Evolutionary conservation across 352 stramenopile species (phyloP).

Genomic region (Pythium periplocum): DNA sequence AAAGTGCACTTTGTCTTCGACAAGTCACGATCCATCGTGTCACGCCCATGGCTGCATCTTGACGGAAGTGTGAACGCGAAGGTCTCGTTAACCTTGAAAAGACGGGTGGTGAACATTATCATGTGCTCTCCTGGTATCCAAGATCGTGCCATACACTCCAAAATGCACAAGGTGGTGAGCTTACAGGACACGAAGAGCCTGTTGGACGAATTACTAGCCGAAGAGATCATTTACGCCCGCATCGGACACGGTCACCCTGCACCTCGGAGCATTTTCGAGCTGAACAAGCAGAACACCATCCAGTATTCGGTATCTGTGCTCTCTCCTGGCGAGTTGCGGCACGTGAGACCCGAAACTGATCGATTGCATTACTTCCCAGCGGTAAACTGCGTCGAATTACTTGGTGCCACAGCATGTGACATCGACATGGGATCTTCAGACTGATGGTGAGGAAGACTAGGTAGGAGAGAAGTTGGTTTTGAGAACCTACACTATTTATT

Average conservation of each 20-base stretch:
- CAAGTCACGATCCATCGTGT: constrained; percentile 43
- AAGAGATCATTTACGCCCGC: constrained; percentile 59
- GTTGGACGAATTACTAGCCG: constrained; percentile 55
- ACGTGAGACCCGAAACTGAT: constrained; percentile 41
- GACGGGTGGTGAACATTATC: constrained; percentile 76
- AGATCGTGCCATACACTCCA: constrained; percentile 48
- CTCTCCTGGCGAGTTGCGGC: constrained; percentile 37
- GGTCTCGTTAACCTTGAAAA: constrained; percentile 56
- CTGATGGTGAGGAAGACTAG: too few species aligned
- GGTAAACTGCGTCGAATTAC: constrained; percentile 71
- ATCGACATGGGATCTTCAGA: constrained; percentile 21
- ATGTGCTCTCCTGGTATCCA: constrained; percentile 68
- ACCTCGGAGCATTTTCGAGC: constrained; percentile 16
- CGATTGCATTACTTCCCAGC: constrained; percentile 69
- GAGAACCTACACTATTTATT: too few species aligned
- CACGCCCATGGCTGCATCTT: constrained; percentile 69
- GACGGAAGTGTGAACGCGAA: constrained; percentile 59
- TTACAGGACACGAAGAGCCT: constrained; percentile 67
- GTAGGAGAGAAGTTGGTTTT: too few species aligned
- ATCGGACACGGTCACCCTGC: constrained; percentile 17
- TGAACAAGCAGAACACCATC: constrained; percentile 5
- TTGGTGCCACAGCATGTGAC: constrained; percentile 55
- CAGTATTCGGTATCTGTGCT: constrained; percentile 17
- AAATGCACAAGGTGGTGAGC: constrained; percentile 68
- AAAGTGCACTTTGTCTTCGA: constrained; percentile 75